Evolutionary conservation across 371 early-diverging fungal species (phyloP), one percentile per base, ranked within the genome.

Genomic region (Blakeslea trispora): DNA sequence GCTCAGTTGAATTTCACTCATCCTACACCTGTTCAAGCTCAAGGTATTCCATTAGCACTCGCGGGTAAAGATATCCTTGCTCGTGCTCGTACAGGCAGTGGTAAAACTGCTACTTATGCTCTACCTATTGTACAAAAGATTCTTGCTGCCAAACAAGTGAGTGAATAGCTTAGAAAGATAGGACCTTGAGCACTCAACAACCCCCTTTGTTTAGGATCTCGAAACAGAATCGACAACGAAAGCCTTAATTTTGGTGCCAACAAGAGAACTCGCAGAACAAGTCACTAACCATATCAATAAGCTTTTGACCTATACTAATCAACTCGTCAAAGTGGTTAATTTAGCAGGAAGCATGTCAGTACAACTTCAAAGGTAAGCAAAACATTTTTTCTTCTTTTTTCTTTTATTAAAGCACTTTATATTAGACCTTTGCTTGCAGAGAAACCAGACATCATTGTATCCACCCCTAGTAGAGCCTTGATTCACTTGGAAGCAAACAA

Each of bases 61-160:
- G 74, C 91, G n/a, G 97, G 97, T 21, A 94, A 95, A 67, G 99
- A 98, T 69, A 86, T 99, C 46, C 84, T 99, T 49, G 98, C 95
- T n/a, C 84, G 93, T 55, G 98, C 99, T n/a, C 80, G 95, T 35
- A 99, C 99, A 1, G 99, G 99, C 42, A 93, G 93, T 57, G 99
- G 99, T 56, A 99, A 99, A 74, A 99, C 99, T 14, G 92, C 94
- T 13, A 96, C 99, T 1, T 99, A 98, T 81, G 84, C 92, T 48
- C 70, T 99, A 40, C 99, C 99, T 1, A 82, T 97, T 13, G 66
- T 99, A 39, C 95, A 98, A 73, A 91, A 92, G 70, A 88, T 97
- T 8, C 78, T 98, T 37, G 54, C 68, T 3, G 61, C 71, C 17
- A 91, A 93, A 72, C 84, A 86, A 64, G 86, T 82, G 66, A 54